phyloP scores from a whole-genome alignment of 2,329 filamentous ascomycete species.

The Pseudopyrenochaeta lycopersici region DNA sequence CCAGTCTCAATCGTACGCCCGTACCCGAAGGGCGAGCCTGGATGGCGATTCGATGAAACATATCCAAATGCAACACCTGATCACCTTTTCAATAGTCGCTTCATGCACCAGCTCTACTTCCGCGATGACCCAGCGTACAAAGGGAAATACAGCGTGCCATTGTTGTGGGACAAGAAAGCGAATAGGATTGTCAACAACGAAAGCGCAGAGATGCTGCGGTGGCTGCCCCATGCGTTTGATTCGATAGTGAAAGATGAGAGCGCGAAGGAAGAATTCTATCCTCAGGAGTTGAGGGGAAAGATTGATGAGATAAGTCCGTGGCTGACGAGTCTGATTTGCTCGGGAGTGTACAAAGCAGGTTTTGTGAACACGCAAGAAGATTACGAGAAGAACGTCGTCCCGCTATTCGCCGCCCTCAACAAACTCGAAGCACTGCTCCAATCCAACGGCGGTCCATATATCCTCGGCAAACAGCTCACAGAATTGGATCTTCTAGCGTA shows the following conservation, averaged over 20 bases:
- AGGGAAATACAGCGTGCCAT: slow-evolving; percentile 68
- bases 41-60: slow-evolving; percentile 67
- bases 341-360: slow-evolving; percentile 69
- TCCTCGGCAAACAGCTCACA: slow-evolving; percentile 65
- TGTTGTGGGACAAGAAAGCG: slow-evolving; percentile 69
- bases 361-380: slow-evolving; percentile 64
- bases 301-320: slow-evolving; percentile 65
- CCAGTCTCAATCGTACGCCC: slow-evolving; percentile 68
- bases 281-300: slow-evolving; percentile 53
- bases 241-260: slow-evolving; percentile 53
- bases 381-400: slow-evolving; percentile 64
- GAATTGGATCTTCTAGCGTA: slow-evolving; percentile 69
- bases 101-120: slow-evolving; percentile 71
- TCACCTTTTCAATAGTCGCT: slow-evolving; percentile 65
- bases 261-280: slow-evolving; percentile 61
- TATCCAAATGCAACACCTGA: slow-evolving; percentile 70
- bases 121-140: slow-evolving; percentile 67
- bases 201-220: slow-evolving; percentile 65
- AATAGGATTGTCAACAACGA: slow-evolving; percentile 69
- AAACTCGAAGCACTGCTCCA: slow-evolving; percentile 62
- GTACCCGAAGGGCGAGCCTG: slow-evolving; percentile 71
- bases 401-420: slow-evolving; percentile 68
- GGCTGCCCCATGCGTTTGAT: slow-evolving; percentile 67
- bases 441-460: slow-evolving; percentile 61
- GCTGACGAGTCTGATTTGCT: slow-evolving; percentile 66